Evolutionary conservation across 192 early-diverging fungal genomes (phyloP).

Genomic region (Phycomyces blakesleeanus): DNA sequence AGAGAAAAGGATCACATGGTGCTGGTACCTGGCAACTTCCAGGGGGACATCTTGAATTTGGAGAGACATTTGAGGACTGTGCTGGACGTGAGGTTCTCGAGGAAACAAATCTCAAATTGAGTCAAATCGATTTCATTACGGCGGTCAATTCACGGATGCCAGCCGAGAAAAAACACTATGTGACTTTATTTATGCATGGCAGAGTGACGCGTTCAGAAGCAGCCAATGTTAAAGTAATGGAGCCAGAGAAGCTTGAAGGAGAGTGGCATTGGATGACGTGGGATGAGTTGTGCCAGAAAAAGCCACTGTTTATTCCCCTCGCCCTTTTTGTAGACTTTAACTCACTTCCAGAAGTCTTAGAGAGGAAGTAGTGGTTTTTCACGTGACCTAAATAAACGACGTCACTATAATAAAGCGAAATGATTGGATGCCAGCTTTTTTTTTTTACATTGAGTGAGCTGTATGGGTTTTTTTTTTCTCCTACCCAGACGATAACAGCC

Average conservation of each 20-base stretch:
- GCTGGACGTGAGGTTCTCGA: constrained; percentile 43
- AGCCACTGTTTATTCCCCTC: constrained; percentile 6
- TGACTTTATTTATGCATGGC: constrained; percentile 51
- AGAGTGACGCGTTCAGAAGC: constrained; percentile 23
- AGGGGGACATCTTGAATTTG: constrained; percentile 56
- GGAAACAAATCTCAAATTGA: constrained; percentile 43
- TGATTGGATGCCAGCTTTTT: not conserved
- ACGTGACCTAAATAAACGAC: not conserved
- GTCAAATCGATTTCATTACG: constrained; percentile 35
- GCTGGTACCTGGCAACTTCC: constrained; percentile 50
- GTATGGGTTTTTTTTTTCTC: not conserved
- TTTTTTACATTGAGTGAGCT: not conserved
- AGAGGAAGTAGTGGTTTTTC: not conserved
- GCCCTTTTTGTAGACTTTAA: not conserved
- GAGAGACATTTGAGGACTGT: constrained; percentile 52
- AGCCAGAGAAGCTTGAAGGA: constrained; percentile 44
- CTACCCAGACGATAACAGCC: not conserved
- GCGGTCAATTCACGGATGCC: constrained; percentile 53
- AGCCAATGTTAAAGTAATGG: constrained; percentile 27
- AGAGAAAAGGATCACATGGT: constrained; percentile 53
- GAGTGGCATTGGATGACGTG: constrained; percentile 39
- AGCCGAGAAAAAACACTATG: constrained; percentile 48
- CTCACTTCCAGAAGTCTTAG: not conserved
- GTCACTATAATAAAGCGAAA: not conserved
- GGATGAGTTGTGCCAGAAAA: constrained; percentile 10